Base-by-base conservation (phyloP, 305 asterid species). In the Salvia sclarea region DNA sequence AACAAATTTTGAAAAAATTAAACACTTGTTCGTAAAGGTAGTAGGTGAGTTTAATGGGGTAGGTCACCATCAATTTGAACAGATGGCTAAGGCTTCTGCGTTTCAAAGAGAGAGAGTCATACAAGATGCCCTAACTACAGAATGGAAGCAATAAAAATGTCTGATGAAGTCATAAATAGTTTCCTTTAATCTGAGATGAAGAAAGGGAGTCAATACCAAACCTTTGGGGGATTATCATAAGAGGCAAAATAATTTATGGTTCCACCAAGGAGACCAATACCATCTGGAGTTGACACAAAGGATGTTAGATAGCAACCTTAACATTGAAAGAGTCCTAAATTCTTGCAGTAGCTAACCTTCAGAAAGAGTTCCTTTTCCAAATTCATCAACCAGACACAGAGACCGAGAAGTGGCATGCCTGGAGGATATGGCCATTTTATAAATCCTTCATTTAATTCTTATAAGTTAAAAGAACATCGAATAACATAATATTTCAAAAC, bases 201-300 rank as follows among this genome's bases (percentile, higher is more conserved):
- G 14, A 65, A 54, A 58, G 57, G 78, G 65, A 49, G 69, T 60
- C 56, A 62, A 71, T 43, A 55, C 31, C 85, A 79, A 76, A 93
- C 98, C 97, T 90, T 93, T 43, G 98, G 96, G 74, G 96, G 87
- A 62, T 83, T 83, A 79, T 84, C 80, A 76, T 80, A 75, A 17
- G 95, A 82, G 73, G 80, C 95, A 81, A 90, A 90, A 79, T 88
- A 81, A 83, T 90, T 88, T 80, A 93, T 84, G 75, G 86, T 87
- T 53, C 97, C 98, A 71, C 98, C 95, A 52, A 93, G 96, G 78
- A 93, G 97, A 71, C 97, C 98, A 75, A 93, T 82, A 64, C 97
- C 98, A 80, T 93, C 97, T 90, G 95, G 57, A 79, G 81, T 74
- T 70, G 77, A 75, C 68, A 75, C 55, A n/a, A 37, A 69, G 75